Percentiles rank a stretch among this genome's conserved stretches.
These are phyloP conservation scores for Oryza australiensis DNA, from an alignment of 176 grass and related monocot species.

Conservation along the genomic window DNA sequence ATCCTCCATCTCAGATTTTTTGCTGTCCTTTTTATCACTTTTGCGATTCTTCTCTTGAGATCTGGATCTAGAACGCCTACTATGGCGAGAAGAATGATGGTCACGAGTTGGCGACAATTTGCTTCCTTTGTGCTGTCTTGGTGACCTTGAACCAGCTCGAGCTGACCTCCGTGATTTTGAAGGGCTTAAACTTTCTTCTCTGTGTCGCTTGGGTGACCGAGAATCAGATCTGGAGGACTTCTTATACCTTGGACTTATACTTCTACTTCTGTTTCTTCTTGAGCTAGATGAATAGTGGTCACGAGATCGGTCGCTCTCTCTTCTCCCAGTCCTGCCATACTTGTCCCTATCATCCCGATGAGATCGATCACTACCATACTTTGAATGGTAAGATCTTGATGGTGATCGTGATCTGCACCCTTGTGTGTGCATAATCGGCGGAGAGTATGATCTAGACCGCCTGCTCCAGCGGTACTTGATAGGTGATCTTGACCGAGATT, in stretches of 20 bases:
- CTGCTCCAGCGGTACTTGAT: constrained; percentile 79
- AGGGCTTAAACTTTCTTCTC: constrained; percentile 61
- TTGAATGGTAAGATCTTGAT: constrained; percentile 57
- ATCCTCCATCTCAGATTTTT: constrained; percentile 45
- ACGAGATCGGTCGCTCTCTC: constrained; percentile 46
- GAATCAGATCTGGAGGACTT: constrained; percentile 58
- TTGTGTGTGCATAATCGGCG: constrained; percentile 54
- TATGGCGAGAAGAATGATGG: constrained; percentile 41
- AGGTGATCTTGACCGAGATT: constrained; percentile 88
- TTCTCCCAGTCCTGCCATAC: constrained; percentile 61
- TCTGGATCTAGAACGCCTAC: constrained; percentile 76
- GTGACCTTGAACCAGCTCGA: constrained; percentile 65
- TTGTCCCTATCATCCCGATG: constrained; percentile 66
- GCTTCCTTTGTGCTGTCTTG: constrained; percentile 52
- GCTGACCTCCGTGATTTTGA: constrained; percentile 51
- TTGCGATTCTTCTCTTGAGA: constrained; percentile 70
- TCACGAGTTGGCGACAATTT: constrained; percentile 54
- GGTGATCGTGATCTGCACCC: constrained; percentile 72
- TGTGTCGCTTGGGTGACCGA: constrained; percentile 55
- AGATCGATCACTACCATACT: constrained; percentile 53
- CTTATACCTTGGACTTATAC: constrained; percentile 64
- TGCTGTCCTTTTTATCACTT: constrained; percentile 60
- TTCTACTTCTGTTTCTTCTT: constrained; percentile 82
- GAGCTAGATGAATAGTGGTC: constrained; percentile 73
- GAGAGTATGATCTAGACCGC: constrained; percentile 71